Evolutionary conservation across 805 yeast genomes (phyloP).

Genomic region (Metschnikowia noctiluminum): DNA sequence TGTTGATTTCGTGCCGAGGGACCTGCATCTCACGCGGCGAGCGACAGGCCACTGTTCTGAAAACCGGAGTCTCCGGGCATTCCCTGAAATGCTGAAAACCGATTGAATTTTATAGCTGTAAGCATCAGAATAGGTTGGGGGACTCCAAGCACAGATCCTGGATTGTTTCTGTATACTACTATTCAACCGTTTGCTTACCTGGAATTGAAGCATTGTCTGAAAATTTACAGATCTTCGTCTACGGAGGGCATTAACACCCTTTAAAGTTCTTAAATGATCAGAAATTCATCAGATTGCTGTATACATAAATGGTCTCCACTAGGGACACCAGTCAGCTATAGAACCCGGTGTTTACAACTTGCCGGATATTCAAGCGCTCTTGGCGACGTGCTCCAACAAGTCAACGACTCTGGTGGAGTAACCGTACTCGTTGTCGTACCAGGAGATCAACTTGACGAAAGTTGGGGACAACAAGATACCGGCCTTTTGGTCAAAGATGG

Average conservation of each 20-base stretch:
- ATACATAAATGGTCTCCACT: background rate
- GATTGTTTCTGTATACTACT: too few relatives aligned
- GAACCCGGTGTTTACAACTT: slow-evolving; percentile 12
- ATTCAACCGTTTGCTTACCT: too few relatives aligned
- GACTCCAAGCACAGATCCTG: too few relatives aligned
- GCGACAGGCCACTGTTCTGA: too few relatives aligned
- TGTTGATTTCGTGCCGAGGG: too few relatives aligned
- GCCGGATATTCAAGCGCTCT: slow-evolving; percentile 22
- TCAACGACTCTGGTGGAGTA: slow-evolving; percentile 96
- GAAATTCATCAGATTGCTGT: background rate
- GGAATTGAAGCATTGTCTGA: too few relatives aligned
- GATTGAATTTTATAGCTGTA: too few relatives aligned
- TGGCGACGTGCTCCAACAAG: slow-evolving; percentile 77
- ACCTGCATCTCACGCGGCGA: too few relatives aligned
- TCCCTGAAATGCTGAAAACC: too few relatives aligned
- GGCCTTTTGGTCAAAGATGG: slow-evolving; percentile 88
- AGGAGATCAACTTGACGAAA: slow-evolving; percentile 86
- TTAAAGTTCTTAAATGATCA: background rate
- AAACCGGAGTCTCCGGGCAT: too few relatives aligned
- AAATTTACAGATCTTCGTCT: too few relatives aligned
- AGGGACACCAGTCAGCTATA: slow-evolving; percentile 7
- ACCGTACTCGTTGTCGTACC: slow-evolving; percentile 97
- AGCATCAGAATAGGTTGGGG: too few relatives aligned
- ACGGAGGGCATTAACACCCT: background rate
- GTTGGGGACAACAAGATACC: slow-evolving; percentile 84